phyloP scores from a whole-genome alignment of 768 basidiomycete genomes.

The Leccinum variicolor region DNA sequence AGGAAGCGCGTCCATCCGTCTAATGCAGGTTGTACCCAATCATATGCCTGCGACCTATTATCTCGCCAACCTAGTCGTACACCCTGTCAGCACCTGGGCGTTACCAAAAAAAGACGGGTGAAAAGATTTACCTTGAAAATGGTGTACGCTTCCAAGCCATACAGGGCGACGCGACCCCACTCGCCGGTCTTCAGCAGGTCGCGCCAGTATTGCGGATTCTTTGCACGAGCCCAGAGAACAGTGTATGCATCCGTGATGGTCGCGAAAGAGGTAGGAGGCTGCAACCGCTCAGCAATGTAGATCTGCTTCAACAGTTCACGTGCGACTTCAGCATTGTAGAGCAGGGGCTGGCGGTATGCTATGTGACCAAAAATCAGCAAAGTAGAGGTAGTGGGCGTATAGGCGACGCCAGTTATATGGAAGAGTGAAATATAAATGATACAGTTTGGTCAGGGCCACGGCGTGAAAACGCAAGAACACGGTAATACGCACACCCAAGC shows the following conservation, averaged over 20 bases:
- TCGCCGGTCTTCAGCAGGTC: slow-evolving; percentile 60
- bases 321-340: slow-evolving; percentile 76
- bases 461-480: background rate
- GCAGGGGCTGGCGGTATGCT: slow-evolving; percentile 75
- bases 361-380: background rate
- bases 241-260: slow-evolving; percentile 58
- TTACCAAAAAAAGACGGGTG: background rate
- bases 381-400: background rate
- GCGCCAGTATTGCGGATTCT: slow-evolving; percentile 58
- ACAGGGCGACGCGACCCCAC: slow-evolving; percentile 63
- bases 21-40: slow-evolving; percentile 74
- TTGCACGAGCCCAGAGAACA: slow-evolving; percentile 61
- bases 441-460: slow-evolving; percentile 1
- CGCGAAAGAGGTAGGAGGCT: slow-evolving; percentile 59
- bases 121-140: slow-evolving; percentile 72
- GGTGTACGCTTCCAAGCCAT: slow-evolving; percentile 84
- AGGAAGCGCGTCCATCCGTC: slow-evolving; percentile 12
- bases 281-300: slow-evolving; percentile 59
- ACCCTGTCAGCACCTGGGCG: background rate
- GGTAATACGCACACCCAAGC: slow-evolving; percentile 47
- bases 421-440: background rate
- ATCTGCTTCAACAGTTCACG: slow-evolving; percentile 75
- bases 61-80: slow-evolving; percentile 72
- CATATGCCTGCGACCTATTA: slow-evolving; percentile 73
- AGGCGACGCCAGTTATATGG: background rate